phyloP scores from a whole-genome alignment of 2,329 filamentous ascomycete genomes.

The Cyphellophora attinorum region DNA sequence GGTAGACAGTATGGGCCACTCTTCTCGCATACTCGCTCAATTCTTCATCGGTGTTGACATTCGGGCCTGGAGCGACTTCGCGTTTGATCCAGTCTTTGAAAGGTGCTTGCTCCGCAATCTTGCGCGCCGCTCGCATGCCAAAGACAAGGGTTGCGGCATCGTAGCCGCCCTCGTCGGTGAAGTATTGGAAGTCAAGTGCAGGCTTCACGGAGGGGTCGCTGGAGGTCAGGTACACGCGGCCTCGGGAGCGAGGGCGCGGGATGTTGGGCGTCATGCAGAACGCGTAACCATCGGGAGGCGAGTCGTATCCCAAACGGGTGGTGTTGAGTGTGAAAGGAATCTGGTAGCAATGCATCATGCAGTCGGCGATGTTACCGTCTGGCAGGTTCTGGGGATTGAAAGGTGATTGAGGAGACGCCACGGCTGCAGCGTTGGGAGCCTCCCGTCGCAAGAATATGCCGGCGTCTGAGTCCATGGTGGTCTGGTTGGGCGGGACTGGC shows the following conservation, averaged over 20 bases:
- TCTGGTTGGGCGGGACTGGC: conserved; percentile 68
- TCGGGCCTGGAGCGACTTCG: conserved; percentile 69
- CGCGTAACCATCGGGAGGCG: conserved; percentile 51
- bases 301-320: conserved; percentile 63
- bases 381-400: conserved; percentile 41
- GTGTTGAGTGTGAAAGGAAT: conserved; percentile 89
- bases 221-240: conserved; percentile 67
- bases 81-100: conserved; percentile 77
- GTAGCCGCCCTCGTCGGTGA: conserved; percentile 77
- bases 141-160: conserved; percentile 73
- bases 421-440: conserved; percentile 54
- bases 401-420: conserved; percentile 22
- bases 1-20: conserved; percentile 81
- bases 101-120: conserved; percentile 63
- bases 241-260: conserved; percentile 68
- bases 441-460: conserved; percentile 81
- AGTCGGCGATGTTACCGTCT: conserved; percentile 68
- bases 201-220: conserved; percentile 68
- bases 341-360: conserved; percentile 98
- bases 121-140: conserved; percentile 67
- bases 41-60: conserved; percentile 66
- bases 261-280: conserved; percentile 95
- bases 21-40: conserved; percentile 72
- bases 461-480: conserved; percentile 84
- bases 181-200: conserved; percentile 79